phyloP scores from a whole-genome alignment of 2,329 filamentous ascomycete genomes.

The Alternaria ethzedia region DNA sequence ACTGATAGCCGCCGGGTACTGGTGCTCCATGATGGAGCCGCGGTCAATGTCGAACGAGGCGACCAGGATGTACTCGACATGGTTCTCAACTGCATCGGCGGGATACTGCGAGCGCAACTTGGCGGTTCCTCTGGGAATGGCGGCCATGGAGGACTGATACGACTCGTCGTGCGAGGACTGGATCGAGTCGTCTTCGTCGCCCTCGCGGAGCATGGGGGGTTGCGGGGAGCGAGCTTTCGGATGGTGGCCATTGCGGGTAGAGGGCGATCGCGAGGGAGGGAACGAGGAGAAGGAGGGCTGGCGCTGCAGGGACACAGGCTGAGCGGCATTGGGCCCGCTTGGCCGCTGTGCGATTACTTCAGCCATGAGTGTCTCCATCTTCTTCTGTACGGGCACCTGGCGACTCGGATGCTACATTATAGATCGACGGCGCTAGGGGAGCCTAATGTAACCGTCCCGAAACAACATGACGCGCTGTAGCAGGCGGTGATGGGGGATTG shows the following conservation, averaged over 20 bases:
- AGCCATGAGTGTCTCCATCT: slow-evolving; percentile 40
- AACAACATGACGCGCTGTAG: not conserved
- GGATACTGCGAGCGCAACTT: slow-evolving; percentile 58
- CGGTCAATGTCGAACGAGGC: slow-evolving; percentile 97
- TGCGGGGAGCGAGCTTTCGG: slow-evolving; percentile 44
- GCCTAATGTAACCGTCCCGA: slow-evolving; percentile 18
- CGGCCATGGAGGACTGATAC: slow-evolving; percentile 17
- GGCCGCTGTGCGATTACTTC: slow-evolving; percentile 39
- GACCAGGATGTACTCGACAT: slow-evolving; percentile 98
- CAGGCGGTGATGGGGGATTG: slow-evolving; percentile 1
- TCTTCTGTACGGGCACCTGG: slow-evolving; percentile 15
- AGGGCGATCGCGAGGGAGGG: slow-evolving; percentile 48
- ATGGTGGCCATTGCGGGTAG: slow-evolving; percentile 44
- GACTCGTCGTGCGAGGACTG: slow-evolving; percentile 38
- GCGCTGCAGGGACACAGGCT: slow-evolving; percentile 39
- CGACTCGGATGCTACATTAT: slow-evolving; percentile 18
- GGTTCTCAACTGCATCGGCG: slow-evolving; percentile 67
- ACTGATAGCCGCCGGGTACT: slow-evolving; percentile 92
- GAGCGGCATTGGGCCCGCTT: slow-evolving; percentile 20
- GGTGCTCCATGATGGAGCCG: slow-evolving; percentile 97
- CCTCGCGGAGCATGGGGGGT: slow-evolving; percentile 43
- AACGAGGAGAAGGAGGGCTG: slow-evolving; percentile 54
- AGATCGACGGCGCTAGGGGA: slow-evolving; percentile 28
- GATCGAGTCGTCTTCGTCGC: slow-evolving; percentile 39
- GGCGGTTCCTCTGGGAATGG: slow-evolving; percentile 2